Evolutionary conservation across 1,284 basidiomycete genomes (phyloP).

Genomic region (Ceratobasidium sp.): DNA sequence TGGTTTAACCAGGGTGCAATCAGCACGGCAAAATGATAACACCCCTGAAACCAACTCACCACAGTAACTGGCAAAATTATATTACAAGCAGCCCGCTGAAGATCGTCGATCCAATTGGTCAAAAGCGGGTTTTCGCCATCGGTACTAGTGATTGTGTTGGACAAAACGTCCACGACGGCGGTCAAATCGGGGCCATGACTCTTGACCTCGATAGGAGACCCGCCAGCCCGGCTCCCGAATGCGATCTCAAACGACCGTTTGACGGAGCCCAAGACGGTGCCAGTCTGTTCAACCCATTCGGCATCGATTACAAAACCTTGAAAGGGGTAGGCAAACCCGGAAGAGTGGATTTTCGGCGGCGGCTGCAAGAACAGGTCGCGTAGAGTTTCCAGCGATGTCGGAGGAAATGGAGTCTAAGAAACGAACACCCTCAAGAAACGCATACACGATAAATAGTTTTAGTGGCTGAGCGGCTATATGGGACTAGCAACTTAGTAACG

Average conservation of each 20-base stretch:
- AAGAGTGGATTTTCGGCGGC: not conserved
- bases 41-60: not conserved
- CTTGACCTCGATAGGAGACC: not conserved
- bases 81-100: not conserved
- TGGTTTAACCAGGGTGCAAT: not conserved
- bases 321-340: constrained; percentile 4
- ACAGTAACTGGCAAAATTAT: too few species aligned
- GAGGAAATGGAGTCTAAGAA: not conserved
- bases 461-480: not conserved
- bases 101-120: not conserved
- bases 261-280: not conserved
- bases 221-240: not conserved
- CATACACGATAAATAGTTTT: not conserved
- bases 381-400: not conserved
- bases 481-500: not conserved
- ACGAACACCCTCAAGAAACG: too few species aligned
- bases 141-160: not conserved
- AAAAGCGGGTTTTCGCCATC: constrained; percentile 9
- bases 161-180: constrained; percentile 11
- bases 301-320: not conserved
- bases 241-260: not conserved
- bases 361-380: not conserved
- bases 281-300: not conserved
- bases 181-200: not conserved
- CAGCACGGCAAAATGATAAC: not conserved